These are phyloP conservation scores for Auxenochlorella protothecoides DNA, from an alignment of 139 green algal species.

Conservation along the genomic window DNA sequence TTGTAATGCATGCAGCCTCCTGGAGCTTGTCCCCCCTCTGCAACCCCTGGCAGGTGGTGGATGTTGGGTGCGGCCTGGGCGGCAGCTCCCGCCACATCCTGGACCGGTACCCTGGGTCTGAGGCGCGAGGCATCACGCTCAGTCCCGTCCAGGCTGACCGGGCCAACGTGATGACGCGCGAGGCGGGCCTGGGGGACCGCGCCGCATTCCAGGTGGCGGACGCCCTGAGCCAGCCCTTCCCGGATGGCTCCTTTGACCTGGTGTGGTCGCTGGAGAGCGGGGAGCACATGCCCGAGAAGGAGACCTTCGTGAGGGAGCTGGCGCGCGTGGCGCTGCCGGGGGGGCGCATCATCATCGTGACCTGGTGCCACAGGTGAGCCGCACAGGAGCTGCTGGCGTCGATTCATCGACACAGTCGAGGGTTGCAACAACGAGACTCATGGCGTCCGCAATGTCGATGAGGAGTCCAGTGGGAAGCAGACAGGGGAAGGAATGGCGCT, in stretches of 20 bases:
- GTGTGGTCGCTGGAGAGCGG: constrained; percentile 81
- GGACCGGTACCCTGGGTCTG: constrained; percentile 55
- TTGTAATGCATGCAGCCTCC: neutral
- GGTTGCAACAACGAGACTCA: too few species aligned
- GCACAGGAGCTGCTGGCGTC: too few species aligned
- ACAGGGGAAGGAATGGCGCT: too few species aligned
- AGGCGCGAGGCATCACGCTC: constrained; percentile 76
- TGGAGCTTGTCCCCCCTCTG: neutral
- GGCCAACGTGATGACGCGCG: constrained; percentile 58
- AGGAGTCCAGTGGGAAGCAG: too few species aligned
- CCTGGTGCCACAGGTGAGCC: constrained; percentile 83
- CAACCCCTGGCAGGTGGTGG: constrained; percentile 55
- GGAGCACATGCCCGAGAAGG: constrained; percentile 87
- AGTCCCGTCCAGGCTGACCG: constrained; percentile 66
- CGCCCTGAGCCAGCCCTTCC: constrained; percentile 75
- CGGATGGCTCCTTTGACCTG: constrained; percentile 70
- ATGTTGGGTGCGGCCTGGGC: constrained; percentile 94
- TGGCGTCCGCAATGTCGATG: too few species aligned
- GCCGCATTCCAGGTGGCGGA: constrained; percentile 56
- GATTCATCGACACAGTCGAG: too few species aligned
- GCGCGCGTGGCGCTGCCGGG: constrained; percentile 75
- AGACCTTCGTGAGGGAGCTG: constrained; percentile 87
- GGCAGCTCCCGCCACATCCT: constrained; percentile 77
- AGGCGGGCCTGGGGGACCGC: constrained; percentile 43
- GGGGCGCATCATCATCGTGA: constrained; percentile 73